Evolutionary conservation across 495 filamentous ascomycete genomes (phyloP), one percentile per base, ranked within the genome.

Genomic region (Daldinia decipiens): DNA sequence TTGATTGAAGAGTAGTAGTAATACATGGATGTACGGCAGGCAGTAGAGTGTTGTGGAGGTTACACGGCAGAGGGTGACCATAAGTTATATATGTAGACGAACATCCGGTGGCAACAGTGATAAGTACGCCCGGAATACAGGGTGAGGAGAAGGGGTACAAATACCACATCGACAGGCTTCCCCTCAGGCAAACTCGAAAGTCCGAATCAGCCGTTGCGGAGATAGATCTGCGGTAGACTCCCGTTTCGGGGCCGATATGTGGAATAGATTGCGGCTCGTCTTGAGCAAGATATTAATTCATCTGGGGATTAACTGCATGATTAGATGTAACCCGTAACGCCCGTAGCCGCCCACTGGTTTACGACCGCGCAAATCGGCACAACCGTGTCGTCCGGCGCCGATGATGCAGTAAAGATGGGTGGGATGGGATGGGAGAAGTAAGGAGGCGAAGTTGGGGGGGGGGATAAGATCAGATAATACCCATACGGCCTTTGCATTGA

Each of bases 121-220:
- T 27, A 61, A 60, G 32, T 32, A 3, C 38, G 13, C 36, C 58
- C 36, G 43, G 39, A 21, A 26, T 66, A 69, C 61, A 52, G 59
- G 62, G 27, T 58, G 61, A 73, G 60, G 60, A 47, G 62, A 47
- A 58, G 13, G 57, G 50, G 38, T 19, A 55, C 32, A 36, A 45
- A 69, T 73, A 73, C 70, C 56, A 73, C 70, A 24, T 73, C 70
- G 65, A 69, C 70, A 73, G 70, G 65, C 70, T 69, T 69, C 65
- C 70, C 70, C 65, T 73, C 70, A 69, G 65, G 52, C n/a, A 62
- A 21, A 9, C 53, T 19, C 50, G 43, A 51, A 53, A 56, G 59
- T 54, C 65, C 57, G 65, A 73, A 73, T 62, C 58, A 66, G 43
- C 65, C 62, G 65, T 55, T 53, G 65, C 64, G 70, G 60, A 54